Base-by-base conservation (phyloP, 768 basidiomycete species). In the Podaxis mareebaensis region DNA sequence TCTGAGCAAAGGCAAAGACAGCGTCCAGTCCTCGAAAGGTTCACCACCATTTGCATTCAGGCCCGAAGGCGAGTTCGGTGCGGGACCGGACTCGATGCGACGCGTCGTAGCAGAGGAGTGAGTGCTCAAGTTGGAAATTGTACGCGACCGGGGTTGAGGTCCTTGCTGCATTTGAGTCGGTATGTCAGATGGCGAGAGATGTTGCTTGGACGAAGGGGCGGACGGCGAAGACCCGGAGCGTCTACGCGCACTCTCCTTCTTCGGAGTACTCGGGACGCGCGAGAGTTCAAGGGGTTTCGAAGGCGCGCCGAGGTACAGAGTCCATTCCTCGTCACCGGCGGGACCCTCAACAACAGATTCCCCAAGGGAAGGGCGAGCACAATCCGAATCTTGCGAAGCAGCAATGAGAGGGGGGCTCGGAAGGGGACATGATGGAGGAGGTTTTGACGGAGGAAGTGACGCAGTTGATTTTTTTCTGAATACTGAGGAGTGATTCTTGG, bases 21-120 rank as follows among this genome's bases (percentile, higher is more conserved):
- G 53, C 11, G 61, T 62, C 61, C 61, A 62, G 30, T 62, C 61
- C 52, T 61, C 60, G 26, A 53, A 53, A 10, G 24, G 7, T 30
- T 22, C 28, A 30, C 39, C 26, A 12, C 4, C 52, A 38, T 15
- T 42, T 20, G 28, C 57, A 20, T 33, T n/a, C 15, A 33, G 26
- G 15, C 4, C 5, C 20, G 38, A 24, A 38, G 26, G 20, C 39
- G 4, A 40, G 33, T 28, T 51, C 11, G 58, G 57, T 17, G 42
- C 58, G n/a, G 61, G 61, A 15, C 61, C 61, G 22, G 61, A 62
- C 53, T 62, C 61, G n/a, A 62, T 62, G 20, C 61, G 61, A 38
- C 61, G 61, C 1, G 11, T 46, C 12, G 61, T 62, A 1, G 61
- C 61, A 48, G 17, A 36, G 15, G 61, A 62, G 8, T 42, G 44